Conservation (phyloP, 2,329 filamentous ascomycete species). For the Diaporthe citrichinensis region DNA sequence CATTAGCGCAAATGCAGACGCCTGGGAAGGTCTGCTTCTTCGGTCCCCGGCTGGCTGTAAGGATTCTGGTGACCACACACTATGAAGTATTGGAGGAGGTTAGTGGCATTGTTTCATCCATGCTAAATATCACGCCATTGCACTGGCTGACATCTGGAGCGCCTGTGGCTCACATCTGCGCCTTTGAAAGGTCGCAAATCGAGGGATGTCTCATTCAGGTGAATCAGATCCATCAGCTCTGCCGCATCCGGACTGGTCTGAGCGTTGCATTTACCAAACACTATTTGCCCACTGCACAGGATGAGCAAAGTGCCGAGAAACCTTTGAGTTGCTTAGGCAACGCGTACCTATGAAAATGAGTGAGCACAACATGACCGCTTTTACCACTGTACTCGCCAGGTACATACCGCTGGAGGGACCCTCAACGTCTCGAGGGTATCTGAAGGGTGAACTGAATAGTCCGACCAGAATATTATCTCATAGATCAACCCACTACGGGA, state of each 20-base stretch:
- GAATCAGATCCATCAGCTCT: neutral
- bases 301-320: neutral
- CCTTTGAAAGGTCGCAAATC: neutral
- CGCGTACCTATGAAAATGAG: neutral
- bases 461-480: neutral
- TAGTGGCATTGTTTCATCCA: conserved; percentile 1
- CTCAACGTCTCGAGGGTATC: neutral
- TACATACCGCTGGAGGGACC: neutral
- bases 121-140: conserved; percentile 21
- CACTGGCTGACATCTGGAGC: neutral
- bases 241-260: conserved; percentile 10
- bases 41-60: neutral
- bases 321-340: neutral
- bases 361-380: neutral
- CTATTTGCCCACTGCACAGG: neutral
- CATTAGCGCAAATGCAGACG: conserved; percentile 8
- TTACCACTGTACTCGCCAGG: neutral
- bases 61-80: neutral
- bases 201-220: neutral
- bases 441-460: neutral
- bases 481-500: neutral
- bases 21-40: neutral
- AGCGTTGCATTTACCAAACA: neutral
- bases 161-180: neutral
- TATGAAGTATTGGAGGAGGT: neutral